Evolutionary conservation across 345 rosid species (phyloP).

Genomic region (Salix exigua): DNA sequence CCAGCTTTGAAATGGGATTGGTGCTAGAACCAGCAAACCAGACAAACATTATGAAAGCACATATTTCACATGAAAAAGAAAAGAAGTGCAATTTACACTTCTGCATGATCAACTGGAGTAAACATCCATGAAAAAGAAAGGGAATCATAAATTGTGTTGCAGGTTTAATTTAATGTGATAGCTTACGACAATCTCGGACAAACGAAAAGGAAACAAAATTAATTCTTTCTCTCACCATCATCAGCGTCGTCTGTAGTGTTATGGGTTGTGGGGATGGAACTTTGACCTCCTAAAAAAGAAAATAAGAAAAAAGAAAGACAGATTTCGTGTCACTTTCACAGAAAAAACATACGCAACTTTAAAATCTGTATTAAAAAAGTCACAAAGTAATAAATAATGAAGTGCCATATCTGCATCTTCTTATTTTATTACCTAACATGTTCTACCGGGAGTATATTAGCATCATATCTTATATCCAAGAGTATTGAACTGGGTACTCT

Average conservation of each 20-base stretch:
- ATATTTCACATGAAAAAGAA: neutral
- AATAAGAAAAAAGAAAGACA: constrained; percentile 4
- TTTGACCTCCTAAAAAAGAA: constrained; percentile 40
- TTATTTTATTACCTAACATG: neutral
- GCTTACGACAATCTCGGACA: neutral
- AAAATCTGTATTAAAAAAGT: neutral
- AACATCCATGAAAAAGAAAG: neutral
- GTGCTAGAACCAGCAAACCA: neutral
- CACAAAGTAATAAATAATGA: neutral
- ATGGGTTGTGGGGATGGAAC: constrained; percentile 23
- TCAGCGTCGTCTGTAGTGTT: constrained; percentile 43
- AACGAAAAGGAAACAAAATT: neutral
- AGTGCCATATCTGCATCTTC: neutral
- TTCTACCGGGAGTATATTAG: neutral
- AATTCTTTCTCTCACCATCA: constrained; percentile 39
- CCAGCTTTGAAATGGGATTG: neutral
- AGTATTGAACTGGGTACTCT: neutral
- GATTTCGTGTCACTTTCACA: constrained; percentile 5
- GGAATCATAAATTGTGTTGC: neutral
- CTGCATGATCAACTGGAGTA: neutral
- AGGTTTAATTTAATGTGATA: neutral
- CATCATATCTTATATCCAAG: neutral
- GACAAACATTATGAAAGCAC: neutral
- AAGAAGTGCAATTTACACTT: neutral
- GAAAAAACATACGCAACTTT: neutral